Percentiles rank a stretch among this genome's conserved stretches.
Conservation (phyloP, 805 yeast species). For the Suhomyces kilbournensis region DNA sequence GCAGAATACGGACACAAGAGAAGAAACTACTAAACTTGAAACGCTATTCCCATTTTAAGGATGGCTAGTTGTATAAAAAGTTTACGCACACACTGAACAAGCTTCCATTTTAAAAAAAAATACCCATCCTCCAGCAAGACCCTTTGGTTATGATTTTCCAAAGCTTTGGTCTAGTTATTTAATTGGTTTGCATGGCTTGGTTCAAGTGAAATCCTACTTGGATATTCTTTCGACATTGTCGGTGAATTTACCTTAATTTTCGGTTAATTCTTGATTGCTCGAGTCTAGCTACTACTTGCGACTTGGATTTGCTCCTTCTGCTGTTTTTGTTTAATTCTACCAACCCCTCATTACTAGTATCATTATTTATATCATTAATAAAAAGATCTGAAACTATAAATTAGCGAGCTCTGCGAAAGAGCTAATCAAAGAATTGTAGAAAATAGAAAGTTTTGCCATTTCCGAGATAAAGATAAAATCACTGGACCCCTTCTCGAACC, state of each 20-base stretch:
- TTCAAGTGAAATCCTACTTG: not conserved
- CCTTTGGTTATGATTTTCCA: not conserved
- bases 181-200: not conserved
- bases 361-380: not conserved
- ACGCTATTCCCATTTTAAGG: constrained; percentile 2
- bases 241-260: not conserved
- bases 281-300: not conserved
- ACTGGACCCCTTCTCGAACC: too few species aligned
- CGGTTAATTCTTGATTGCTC: not conserved
- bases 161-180: not conserved
- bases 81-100: not conserved
- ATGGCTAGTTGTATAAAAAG: not conserved
- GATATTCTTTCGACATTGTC: not conserved
- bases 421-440: not conserved
- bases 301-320: not conserved
- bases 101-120: not conserved
- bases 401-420: not conserved
- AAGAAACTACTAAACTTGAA: constrained; percentile 14
- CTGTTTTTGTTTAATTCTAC: not conserved
- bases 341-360: not conserved
- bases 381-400: not conserved
- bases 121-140: not conserved
- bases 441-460: not conserved
- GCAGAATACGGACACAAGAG: constrained; percentile 12
- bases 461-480: too few species aligned